Evolutionary conservation across 306 rosid species (phyloP), one percentile per base, ranked within the genome.

Genomic region (Trifolium repens): DNA sequence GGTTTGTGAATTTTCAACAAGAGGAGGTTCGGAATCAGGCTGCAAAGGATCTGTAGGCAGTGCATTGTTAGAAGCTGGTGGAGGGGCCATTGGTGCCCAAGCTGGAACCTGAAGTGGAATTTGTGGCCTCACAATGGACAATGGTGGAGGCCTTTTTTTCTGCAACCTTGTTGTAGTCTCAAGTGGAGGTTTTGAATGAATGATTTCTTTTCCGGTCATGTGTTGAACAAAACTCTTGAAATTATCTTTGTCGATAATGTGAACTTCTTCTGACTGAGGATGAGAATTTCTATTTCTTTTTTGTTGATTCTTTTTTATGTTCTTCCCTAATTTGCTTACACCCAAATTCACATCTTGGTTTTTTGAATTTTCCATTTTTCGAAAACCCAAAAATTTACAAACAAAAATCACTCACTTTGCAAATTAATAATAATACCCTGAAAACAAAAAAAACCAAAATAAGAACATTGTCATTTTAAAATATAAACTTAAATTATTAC

Each of bases 151-250:
- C 7, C 93, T 83, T 52, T 86, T 90, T 68, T 77, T 90, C 79
- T 89, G 96, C 82, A 90, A 58, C 44, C 96, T 78, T 82, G 82
- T 55, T 47, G 19, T 17, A 17, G 88, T 87, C 72, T 89, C 17
- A 13, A 16, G 2, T 5, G 7, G 94, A 27, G 96, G 91, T 61
- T 87, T 90, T 11, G 53, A 7, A 13, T 7, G 7, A 1, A 1
- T 47, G 49, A 13, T 9, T 4, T 43, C 2, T 43, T 9, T 46
- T 50, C 96, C 96, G 42, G 94, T 90, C 14, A 89, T 88, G 81
- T 85, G 83, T 87, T 90, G 96, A 70, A 93, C 96, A 59, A 93
- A 83, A 76, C 85, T 84, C 58, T 96, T 81, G 67, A 93, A 93
- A 34, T 93, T 93, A 46, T 90, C 87, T 87, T 90, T 93, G 85